Percentiles rank a stretch among this genome's conserved stretches.
Evolutionary conservation across 306 rosid species (phyloP).

Genomic region (Mimosa pudica): DNA sequence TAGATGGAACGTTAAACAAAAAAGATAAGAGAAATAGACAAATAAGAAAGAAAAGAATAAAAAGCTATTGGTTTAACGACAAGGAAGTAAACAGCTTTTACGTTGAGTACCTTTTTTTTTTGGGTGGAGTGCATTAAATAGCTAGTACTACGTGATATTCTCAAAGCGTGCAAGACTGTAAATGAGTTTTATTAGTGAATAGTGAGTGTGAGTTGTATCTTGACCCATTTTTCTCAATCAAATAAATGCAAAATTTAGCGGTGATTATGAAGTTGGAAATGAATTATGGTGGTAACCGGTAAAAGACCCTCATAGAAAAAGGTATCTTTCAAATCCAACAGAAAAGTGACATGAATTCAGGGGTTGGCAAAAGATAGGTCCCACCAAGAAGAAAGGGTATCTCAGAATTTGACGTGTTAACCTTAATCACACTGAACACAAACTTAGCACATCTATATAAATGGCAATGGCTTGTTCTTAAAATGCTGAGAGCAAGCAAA

Average conservation of each 20-base stretch:
- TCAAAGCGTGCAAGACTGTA: not conserved
- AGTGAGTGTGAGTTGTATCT: constrained; percentile 10
- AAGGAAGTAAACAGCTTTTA: constrained; percentile 2
- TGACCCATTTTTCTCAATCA: not conserved
- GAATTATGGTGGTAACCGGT: constrained; percentile 37
- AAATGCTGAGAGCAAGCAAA: not conserved
- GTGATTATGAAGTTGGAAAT: constrained; percentile 25
- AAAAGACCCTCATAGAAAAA: constrained; percentile 46
- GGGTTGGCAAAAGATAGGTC: constrained; percentile 43
- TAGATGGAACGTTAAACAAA: not conserved
- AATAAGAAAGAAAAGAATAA: not conserved
- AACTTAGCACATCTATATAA: not conserved
- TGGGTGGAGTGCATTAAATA: not conserved
- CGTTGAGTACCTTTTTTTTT: not conserved
- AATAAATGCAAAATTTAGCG: constrained; percentile 35
- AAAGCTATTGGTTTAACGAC: not conserved
- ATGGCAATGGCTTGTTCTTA: not conserved
- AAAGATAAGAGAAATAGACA: not conserved
- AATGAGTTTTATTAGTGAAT: not conserved
- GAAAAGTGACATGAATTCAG: constrained; percentile 26
- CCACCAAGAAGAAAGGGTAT: constrained; percentile 21
- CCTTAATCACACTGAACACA: constrained; percentile 31
- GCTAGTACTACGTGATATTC: not conserved
- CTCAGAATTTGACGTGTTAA: constrained; percentile 31
- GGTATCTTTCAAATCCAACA: constrained; percentile 35